Evolutionary conservation across 148 eudicot genomes (phyloP).

Genomic region (Camellia granthamiana): DNA sequence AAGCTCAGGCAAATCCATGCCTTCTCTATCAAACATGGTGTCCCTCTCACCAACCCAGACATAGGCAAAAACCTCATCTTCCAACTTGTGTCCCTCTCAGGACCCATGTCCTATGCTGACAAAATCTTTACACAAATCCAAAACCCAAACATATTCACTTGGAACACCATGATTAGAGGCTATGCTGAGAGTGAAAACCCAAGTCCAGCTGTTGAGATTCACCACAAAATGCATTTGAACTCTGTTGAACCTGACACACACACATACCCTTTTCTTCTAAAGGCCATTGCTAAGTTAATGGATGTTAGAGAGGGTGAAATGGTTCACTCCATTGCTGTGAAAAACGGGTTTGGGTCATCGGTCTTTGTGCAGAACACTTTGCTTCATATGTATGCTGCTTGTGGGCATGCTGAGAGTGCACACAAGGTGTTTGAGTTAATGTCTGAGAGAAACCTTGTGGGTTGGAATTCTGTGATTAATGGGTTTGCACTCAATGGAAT

Average conservation of each 20-base stretch:
- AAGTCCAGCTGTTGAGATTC: conserved; percentile 40
- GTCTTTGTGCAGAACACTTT: conserved; percentile 62
- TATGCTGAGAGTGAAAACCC: conserved; percentile 68
- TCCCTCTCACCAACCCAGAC: conserved; percentile 52
- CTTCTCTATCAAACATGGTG: conserved; percentile 59
- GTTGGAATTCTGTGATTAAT: conserved; percentile 84
- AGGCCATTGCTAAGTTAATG: conserved; percentile 55
- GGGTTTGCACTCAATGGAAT: conserved; percentile 66
- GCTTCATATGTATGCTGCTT: conserved; percentile 62
- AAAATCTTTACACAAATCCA: conserved; percentile 47
- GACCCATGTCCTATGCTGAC: conserved; percentile 52
- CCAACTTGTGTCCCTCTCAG: conserved; percentile 51
- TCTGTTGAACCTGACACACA: conserved; percentile 54
- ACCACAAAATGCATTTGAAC: conserved; percentile 33
- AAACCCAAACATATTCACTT: conserved; percentile 62
- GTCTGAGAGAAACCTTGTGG: conserved; percentile 68
- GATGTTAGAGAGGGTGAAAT: conserved; percentile 53
- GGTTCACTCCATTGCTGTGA: conserved; percentile 48
- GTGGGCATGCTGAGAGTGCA: conserved; percentile 60
- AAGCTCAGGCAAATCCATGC: conserved; percentile 80
- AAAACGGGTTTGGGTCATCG: conserved; percentile 52
- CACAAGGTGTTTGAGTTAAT: conserved; percentile 61
- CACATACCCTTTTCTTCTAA: conserved; percentile 70
- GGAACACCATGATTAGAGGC: conserved; percentile 81
- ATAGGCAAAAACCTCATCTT: conserved; percentile 67